Conservation (phyloP, 768 basidiomycete species). For the Lactarius deliciosus region DNA sequence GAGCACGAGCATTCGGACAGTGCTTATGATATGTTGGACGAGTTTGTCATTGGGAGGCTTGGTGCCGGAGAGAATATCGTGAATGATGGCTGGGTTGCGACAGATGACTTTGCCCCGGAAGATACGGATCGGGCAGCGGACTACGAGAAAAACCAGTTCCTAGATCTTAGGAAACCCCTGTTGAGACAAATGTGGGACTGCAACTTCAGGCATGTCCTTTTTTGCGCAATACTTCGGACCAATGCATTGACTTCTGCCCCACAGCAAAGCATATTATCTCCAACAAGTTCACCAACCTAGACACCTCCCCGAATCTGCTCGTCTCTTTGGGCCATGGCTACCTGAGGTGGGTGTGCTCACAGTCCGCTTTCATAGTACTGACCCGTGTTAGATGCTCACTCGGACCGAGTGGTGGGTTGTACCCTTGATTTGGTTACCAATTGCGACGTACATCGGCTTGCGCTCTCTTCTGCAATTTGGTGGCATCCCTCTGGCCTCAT, state of each 20-base stretch:
- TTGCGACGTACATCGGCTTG: constrained; percentile 72
- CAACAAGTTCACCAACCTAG: constrained; percentile 97
- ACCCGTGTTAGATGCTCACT: constrained; percentile 59
- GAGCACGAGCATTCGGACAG: constrained; percentile 90
- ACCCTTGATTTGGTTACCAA: constrained; percentile 89
- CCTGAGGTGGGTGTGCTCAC: constrained; percentile 61
- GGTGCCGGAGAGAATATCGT: constrained; percentile 74
- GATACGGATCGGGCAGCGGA: constrained; percentile 80
- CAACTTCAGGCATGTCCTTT: constrained; percentile 66
- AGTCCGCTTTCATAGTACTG: constrained; percentile 11
- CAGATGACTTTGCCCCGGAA: constrained; percentile 89
- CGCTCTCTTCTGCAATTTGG: constrained; percentile 82
- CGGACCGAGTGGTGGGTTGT: constrained; percentile 93
- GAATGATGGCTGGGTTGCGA: constrained; percentile 86
- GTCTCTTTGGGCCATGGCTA: constrained; percentile 77
- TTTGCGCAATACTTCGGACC: background rate
- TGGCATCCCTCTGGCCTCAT: constrained; percentile 59
- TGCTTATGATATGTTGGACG: constrained; percentile 89
- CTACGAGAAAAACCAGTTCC: constrained; percentile 85
- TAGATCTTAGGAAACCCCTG: constrained; percentile 86
- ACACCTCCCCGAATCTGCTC: constrained; percentile 78
- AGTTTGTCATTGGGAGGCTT: constrained; percentile 81
- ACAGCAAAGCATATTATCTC: constrained; percentile 91
- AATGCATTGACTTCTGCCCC: constrained; percentile 8
- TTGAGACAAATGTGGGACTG: constrained; percentile 83